phyloP scores from a whole-genome alignment of 257 asterid genomes.

The Eucommia ulmoides region DNA sequence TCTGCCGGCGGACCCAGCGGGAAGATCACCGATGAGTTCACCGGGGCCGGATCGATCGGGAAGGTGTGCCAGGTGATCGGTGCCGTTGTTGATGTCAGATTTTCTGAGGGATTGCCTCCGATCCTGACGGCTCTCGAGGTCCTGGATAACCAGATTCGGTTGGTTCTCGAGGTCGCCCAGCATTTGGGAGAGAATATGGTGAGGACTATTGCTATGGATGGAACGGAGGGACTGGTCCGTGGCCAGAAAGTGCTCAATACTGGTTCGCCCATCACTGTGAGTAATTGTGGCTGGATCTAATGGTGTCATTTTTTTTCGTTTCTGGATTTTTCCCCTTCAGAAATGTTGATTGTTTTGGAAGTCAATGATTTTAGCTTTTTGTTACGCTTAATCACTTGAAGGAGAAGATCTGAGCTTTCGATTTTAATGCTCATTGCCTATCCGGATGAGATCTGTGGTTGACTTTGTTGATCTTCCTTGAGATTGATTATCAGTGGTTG shows the following conservation, averaged over 20 bases:
- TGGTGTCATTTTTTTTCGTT: not conserved
- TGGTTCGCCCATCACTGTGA: conserved; percentile 83
- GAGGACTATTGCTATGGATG: conserved; percentile 92
- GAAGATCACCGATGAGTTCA: conserved; percentile 70
- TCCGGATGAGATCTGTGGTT: too few relatives aligned
- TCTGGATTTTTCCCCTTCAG: not conserved
- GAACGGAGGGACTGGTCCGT: conserved; percentile 83
- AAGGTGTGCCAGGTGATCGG: conserved; percentile 85
- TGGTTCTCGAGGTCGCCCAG: conserved; percentile 88
- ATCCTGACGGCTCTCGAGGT: conserved; percentile 51
- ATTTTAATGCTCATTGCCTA: too few relatives aligned
- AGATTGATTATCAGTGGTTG: too few relatives aligned
- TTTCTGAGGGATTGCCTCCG: conserved; percentile 4
- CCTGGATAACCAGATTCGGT: conserved; percentile 75
- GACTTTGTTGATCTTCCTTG: too few relatives aligned
- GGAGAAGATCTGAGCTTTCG: too few relatives aligned
- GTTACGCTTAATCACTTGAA: too few relatives aligned
- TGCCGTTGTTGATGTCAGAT: conserved; percentile 29
- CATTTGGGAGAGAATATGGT: conserved; percentile 85
- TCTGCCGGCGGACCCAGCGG: conserved; percentile 24
- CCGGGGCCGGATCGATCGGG: conserved; percentile 66
- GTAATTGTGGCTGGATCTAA: conserved; percentile 1
- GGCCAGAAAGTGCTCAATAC: conserved; percentile 86
- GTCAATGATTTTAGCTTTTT: too few relatives aligned
- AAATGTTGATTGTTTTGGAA: not conserved